Percentiles rank a stretch among this genome's conserved stretches.
These are phyloP conservation scores for Talaromyces rugulosus DNA, from an alignment of 2,329 filamentous ascomycete genomes.

Conservation along the genomic window DNA sequence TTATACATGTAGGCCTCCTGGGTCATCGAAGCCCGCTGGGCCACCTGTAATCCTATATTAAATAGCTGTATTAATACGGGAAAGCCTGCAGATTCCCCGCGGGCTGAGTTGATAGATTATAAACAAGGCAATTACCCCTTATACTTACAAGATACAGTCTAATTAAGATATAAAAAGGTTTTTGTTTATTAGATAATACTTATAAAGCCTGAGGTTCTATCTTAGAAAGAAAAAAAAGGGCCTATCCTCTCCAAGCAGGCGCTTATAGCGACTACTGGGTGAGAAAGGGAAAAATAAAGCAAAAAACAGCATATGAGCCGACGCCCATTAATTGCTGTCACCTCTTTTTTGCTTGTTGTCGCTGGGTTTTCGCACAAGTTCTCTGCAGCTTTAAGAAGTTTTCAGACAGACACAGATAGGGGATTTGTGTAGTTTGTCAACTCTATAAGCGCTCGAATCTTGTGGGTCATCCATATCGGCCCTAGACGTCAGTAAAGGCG, in stretches of 20 bases:
- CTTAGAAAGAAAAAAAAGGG: too few relatives aligned
- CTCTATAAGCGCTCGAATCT: neutral
- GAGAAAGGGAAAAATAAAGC: conserved; percentile 29
- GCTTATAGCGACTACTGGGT: conserved; percentile 33
- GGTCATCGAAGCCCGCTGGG: too few relatives aligned
- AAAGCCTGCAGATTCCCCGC: neutral
- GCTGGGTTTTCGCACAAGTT: neutral
- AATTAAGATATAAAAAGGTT: too few relatives aligned
- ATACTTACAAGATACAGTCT: too few relatives aligned
- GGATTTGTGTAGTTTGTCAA: neutral
- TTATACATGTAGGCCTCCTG: too few relatives aligned
- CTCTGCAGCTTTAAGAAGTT: neutral
- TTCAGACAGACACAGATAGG: neutral
- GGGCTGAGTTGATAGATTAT: too few relatives aligned
- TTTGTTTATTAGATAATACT: too few relatives aligned
- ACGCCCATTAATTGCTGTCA: neutral
- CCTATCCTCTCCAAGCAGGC: conserved; percentile 34
- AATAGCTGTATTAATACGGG: too few relatives aligned
- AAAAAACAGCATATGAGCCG: conserved; percentile 14
- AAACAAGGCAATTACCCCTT: too few relatives aligned
- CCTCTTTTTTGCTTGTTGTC: neutral
- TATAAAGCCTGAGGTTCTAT: too few relatives aligned
- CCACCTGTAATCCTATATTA: too few relatives aligned
- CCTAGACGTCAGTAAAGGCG: neutral
- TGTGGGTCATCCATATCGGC: neutral